phyloP scores from a whole-genome alignment of 805 yeast species.

The Komagataella mondaviorum region DNA sequence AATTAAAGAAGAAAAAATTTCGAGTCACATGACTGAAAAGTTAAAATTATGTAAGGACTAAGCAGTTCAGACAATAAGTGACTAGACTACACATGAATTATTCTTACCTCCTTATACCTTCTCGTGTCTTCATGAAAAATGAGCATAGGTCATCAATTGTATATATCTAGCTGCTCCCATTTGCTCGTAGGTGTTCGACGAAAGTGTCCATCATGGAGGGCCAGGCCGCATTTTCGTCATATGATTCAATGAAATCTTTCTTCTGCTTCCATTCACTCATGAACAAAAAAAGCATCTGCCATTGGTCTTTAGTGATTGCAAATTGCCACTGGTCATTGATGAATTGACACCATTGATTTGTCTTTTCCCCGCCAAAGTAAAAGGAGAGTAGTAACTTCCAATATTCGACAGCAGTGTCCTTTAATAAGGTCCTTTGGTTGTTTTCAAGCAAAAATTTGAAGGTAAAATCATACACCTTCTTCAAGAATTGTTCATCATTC shows the following conservation, averaged over 20 bases:
- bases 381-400: constrained; percentile 56
- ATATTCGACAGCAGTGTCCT: constrained; percentile 56
- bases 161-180: not conserved
- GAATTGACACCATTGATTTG: constrained; percentile 48
- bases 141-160: not conserved
- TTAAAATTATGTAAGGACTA: not conserved
- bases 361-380: constrained; percentile 17
- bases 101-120: not conserved
- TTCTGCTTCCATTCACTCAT: constrained; percentile 37
- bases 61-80: not conserved
- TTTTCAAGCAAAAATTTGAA: constrained; percentile 53
- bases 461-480: constrained; percentile 54
- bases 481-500: constrained; percentile 28
- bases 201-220: constrained; percentile 81
- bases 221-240: constrained; percentile 84
- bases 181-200: constrained; percentile 34
- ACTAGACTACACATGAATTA: not conserved
- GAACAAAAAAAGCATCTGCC: constrained; percentile 76
- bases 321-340: constrained; percentile 26
- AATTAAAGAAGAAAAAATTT: constrained; percentile 1
- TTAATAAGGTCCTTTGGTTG: constrained; percentile 39
- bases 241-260: constrained; percentile 24
- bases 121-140: not conserved
- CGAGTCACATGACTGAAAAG: not conserved
- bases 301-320: constrained; percentile 56